Evolutionary conservation across 768 basidiomycete genomes (phyloP), one percentile per base, ranked within the genome.

Genomic region (Lactarius indigo): DNA sequence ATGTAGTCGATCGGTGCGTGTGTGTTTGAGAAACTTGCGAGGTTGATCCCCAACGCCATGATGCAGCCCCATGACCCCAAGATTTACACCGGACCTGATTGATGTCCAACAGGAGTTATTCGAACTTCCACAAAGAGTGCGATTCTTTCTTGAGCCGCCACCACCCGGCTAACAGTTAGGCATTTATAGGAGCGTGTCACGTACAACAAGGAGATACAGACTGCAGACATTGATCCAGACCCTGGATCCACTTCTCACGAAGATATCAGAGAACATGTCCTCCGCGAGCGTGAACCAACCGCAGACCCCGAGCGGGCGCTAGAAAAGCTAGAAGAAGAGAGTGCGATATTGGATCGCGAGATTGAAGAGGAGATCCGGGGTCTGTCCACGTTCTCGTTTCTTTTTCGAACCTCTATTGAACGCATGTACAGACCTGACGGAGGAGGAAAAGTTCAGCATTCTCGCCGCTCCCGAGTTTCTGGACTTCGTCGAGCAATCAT

Each of bases 401-500:
- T 2, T 6, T 41, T 17, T 30, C 18, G 37, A 17, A 15, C 13
- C 26, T 57, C 31, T 20, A 28, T 20, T 35, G 20, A 58, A 28
- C 3, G 23, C 8, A 8, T 30, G 3, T 37, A 5, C 75, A 94
- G 97, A 96, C 57, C 78, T 99, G 68, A 85, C 92, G 1, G 90
- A 94, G 66, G 94, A 96, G 66, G 93, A 98, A 75, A 84, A 91
- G 50, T 79, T 85, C 0, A 87, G 86, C 69, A 92, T 98, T 60
- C 82, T 94, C 69, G 79, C 87, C n/a, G 90, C 90, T 9, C 92
- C 95, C 0, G 94, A 95, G 73, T 98, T 98, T 75, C 78, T 92
- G 18, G 91, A 94, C 69, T 99, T 99, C 75, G 88, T 99, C 18
- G 94, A 97, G 74, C 87, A 91, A 72, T 96, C 94, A 10, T 94